Evolutionary conservation across 768 basidiomycete genomes (phyloP).

Genomic region (Candolleomyces eurysporus): DNA sequence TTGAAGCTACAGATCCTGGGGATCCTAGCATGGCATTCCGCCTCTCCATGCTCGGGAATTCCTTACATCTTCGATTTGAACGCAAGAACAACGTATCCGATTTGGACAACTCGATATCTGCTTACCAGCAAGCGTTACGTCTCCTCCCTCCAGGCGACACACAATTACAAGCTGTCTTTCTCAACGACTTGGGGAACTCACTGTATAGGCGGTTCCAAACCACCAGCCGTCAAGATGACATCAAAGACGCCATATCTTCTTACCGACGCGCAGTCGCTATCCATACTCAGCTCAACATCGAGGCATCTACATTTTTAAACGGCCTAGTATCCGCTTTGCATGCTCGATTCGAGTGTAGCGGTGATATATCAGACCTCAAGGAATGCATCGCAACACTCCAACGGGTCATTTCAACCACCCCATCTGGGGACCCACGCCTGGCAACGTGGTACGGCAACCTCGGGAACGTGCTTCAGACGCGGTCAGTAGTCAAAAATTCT

Average conservation of each 20-base stretch:
- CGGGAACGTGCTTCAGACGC: constrained; percentile 6
- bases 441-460: constrained; percentile 5
- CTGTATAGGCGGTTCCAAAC: no score
- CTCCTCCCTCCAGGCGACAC: no score
- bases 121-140: no score
- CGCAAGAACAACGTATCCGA: no score
- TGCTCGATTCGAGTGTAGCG: constrained; percentile 11
- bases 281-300: background rate
- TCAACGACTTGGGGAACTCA: no score
- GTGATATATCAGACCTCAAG: constrained; percentile 13
- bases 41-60: no score
- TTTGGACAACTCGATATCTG: no score
- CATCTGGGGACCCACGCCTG: background rate
- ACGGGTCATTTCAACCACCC: constrained; percentile 2
- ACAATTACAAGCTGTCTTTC: no score
- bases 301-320: background rate
- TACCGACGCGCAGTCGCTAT: background rate
- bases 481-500: background rate
- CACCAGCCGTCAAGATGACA: no score
- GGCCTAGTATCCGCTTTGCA: constrained; percentile 11
- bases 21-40: no score
- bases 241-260: background rate
- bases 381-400: constrained; percentile 9
- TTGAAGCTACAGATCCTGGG: background rate
- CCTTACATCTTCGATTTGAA: no score